These are phyloP conservation scores for Sporisorium reilianum DNA, from an alignment of 1,284 basidiomycete genomes.

Conservation along the genomic window DNA sequence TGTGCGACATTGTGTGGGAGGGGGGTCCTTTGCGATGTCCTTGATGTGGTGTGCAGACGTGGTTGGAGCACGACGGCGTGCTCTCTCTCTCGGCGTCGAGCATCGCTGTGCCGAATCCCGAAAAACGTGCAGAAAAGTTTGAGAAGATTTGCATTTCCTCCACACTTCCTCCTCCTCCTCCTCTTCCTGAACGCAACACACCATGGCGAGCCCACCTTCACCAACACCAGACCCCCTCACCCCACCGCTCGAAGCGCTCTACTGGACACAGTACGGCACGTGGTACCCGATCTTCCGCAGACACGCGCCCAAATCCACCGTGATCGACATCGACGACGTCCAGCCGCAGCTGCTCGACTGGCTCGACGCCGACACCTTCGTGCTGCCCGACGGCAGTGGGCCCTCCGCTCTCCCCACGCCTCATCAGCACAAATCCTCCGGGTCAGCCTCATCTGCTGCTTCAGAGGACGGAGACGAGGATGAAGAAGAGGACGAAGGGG, in stretches of 20 bases:
- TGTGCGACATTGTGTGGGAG: conserved; percentile 80
- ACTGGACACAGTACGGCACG: conserved; percentile 78
- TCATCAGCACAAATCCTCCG: too few relatives aligned
- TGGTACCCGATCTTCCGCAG: conserved; percentile 85
- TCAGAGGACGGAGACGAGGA: conserved; percentile 70
- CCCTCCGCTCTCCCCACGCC: too few relatives aligned
- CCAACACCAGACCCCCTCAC: conserved; percentile 66
- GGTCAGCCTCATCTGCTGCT: too few relatives aligned
- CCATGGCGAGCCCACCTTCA: conserved; percentile 2
- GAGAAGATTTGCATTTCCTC: conserved; percentile 2
- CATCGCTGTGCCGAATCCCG: conserved; percentile 8
- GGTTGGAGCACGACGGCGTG: too few relatives aligned
- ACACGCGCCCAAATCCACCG: conserved; percentile 80
- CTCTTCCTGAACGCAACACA: neutral
- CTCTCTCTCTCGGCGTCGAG: too few relatives aligned
- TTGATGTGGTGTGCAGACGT: conserved; percentile 64
- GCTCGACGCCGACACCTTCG: conserved; percentile 82
- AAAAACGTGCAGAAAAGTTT: neutral
- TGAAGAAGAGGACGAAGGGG: conserved; percentile 35
- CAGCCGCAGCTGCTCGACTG: conserved; percentile 78
- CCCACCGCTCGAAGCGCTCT: conserved; percentile 76
- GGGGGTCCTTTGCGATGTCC: too few relatives aligned
- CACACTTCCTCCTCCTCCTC: neutral
- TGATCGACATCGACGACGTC: conserved; percentile 78
- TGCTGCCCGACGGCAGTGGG: conserved; percentile 85